Evolutionary conservation across 2,329 filamentous ascomycete genomes (phyloP).

Genomic region (Colletotrichum sp.): DNA sequence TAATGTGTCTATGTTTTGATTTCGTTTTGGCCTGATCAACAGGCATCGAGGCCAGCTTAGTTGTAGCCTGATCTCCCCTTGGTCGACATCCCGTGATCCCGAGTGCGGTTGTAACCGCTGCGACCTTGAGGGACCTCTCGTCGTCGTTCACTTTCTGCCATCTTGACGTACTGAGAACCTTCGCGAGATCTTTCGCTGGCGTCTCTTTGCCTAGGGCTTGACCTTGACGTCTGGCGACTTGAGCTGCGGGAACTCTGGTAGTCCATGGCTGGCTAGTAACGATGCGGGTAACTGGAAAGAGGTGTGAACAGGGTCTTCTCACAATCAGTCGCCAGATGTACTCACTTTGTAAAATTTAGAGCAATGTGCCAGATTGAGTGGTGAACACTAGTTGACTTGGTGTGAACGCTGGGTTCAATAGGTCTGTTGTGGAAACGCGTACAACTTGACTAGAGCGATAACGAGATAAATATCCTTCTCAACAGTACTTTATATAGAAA

Average conservation of each 20-base stretch:
- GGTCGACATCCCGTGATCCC: background rate
- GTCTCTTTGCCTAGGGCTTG: background rate
- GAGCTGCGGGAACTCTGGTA: background rate
- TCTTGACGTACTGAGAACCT: background rate
- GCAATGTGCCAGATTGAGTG: background rate
- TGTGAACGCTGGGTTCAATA: background rate
- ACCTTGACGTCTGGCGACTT: background rate
- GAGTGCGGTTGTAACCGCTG: conserved; percentile 11
- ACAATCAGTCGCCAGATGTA: rapidly evolving
- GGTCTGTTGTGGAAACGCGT: background rate
- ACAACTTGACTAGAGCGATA: background rate
- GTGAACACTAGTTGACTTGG: background rate
- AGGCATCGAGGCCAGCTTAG: background rate
- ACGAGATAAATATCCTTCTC: background rate
- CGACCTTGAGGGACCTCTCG: background rate
- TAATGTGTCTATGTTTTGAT: background rate
- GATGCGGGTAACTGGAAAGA: background rate
- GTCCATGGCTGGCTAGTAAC: background rate
- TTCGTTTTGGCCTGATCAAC: background rate
- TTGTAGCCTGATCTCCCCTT: conserved; percentile 17
- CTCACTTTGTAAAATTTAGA: background rate
- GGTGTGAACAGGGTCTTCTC: background rate
- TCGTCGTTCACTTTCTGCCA: background rate
- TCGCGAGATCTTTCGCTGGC: background rate
- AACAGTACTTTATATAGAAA: background rate